A percentile compares a stretch with the other conserved stretches of the same genome.
These are phyloP conservation scores for Royoungia palumana DNA, from an alignment of 768 basidiomycete species.

Conservation along the genomic window DNA sequence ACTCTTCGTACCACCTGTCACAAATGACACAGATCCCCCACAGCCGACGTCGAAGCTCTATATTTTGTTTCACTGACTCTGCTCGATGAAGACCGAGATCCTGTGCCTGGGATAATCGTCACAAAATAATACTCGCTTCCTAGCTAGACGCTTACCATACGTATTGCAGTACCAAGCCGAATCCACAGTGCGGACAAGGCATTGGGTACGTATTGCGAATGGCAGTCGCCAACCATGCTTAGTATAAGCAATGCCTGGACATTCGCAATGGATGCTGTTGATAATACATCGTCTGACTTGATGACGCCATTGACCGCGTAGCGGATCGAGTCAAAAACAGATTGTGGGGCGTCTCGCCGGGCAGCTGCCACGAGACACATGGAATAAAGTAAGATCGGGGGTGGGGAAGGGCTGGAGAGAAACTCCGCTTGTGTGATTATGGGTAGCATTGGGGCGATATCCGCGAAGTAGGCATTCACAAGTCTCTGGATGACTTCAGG, in stretches of 20 bases:
- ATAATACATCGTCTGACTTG: conserved; percentile 87
- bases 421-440: conserved; percentile 89
- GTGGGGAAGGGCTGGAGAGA: conserved; percentile 64
- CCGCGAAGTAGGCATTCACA: conserved; percentile 87
- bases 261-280: conserved; percentile 80
- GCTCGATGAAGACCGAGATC: conserved; percentile 94
- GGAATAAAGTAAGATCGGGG: conserved; percentile 84
- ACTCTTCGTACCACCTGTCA: conserved; percentile 76
- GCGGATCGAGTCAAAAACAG: conserved; percentile 87
- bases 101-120: conserved; percentile 64
- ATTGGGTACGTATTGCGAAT: conserved; percentile 84
- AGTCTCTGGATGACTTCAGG: conserved; percentile 76
- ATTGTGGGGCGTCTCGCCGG: conserved; percentile 76
- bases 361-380: conserved; percentile 93
- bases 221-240: conserved; percentile 85
- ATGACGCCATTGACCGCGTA: conserved; percentile 83
- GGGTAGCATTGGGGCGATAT: conserved; percentile 87
- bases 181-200: conserved; percentile 86
- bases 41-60: conserved; percentile 84
- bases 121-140: conserved; percentile 10
- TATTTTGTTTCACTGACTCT: conserved; percentile 76
- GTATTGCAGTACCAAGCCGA: conserved; percentile 81
- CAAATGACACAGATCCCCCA: conserved; percentile 95
- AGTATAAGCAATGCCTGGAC: conserved; percentile 85
- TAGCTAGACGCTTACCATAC: conserved; percentile 67